These are phyloP conservation scores for Teratosphaeria zuluensis DNA, from an alignment of 2,329 filamentous ascomycete species.

Conservation along the genomic window DNA sequence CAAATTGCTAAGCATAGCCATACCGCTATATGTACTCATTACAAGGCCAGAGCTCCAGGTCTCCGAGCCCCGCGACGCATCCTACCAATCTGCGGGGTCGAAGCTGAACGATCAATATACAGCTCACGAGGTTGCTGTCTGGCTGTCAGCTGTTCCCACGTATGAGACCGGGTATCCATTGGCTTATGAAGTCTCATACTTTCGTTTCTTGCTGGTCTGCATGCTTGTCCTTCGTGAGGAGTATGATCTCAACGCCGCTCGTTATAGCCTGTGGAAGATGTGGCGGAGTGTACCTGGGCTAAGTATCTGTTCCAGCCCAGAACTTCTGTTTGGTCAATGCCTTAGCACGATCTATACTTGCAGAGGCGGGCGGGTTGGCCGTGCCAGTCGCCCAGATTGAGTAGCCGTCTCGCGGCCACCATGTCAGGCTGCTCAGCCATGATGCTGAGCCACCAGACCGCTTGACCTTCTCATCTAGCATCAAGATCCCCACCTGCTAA, in stretches of 20 bases:
- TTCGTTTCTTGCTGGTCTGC: neutral
- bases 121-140: neutral
- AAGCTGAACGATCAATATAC: neutral
- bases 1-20: neutral
- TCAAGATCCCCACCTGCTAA: too few relatives aligned
- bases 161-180: neutral
- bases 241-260: neutral
- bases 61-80: neutral
- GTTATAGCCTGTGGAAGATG: neutral
- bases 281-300: neutral
- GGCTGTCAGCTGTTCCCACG: neutral
- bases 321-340: too few relatives aligned
- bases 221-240: neutral
- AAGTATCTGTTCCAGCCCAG: too few relatives aligned
- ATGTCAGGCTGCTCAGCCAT: too few relatives aligned
- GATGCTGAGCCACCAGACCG: too few relatives aligned
- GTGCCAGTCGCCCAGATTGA: too few relatives aligned
- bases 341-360: too few relatives aligned
- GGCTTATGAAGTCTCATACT: neutral
- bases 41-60: neutral
- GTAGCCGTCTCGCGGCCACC: too few relatives aligned
- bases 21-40: neutral
- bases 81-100: neutral
- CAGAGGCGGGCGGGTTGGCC: too few relatives aligned
- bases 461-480: too few relatives aligned